A percentile compares a stretch with the other conserved stretches of the same genome.
phyloP scores from a whole-genome alignment of 2,329 filamentous ascomycete species.

The Hymenoscyphus linearis region DNA sequence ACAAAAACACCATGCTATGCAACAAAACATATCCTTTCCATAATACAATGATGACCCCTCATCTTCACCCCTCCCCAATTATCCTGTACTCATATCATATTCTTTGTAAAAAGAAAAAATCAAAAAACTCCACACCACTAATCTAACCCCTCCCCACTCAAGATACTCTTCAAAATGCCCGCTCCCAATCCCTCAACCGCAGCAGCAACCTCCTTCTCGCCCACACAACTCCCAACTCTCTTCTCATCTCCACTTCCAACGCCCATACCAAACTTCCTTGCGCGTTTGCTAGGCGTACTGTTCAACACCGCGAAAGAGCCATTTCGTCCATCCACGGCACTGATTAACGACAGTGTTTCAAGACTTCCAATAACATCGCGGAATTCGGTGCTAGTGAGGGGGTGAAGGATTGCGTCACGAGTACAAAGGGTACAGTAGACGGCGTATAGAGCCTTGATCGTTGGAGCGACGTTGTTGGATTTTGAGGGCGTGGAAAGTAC shows the following conservation, averaged over 20 bases:
- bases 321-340: conserved; percentile 62
- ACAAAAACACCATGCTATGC: background rate
- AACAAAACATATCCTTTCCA: background rate
- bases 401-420: conserved; percentile 81
- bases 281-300: conserved; percentile 67
- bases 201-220: conserved; percentile 71
- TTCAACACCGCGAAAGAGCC: conserved; percentile 55
- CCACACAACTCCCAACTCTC: conserved; percentile 71
- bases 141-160: conserved; percentile 42
- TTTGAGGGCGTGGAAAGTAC: conserved; percentile 55
- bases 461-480: conserved; percentile 59
- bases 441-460: conserved; percentile 76
- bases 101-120: conserved; percentile 20
- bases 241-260: conserved; percentile 63
- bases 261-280: conserved; percentile 46
- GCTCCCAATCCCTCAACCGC: conserved; percentile 60
- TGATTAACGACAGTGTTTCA: conserved; percentile 80
- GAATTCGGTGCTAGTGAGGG: conserved; percentile 87
- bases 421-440: conserved; percentile 80
- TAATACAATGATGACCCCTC: background rate
- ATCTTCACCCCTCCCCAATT: background rate
- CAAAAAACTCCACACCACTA: background rate
- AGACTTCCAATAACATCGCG: conserved; percentile 85
- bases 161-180: conserved; percentile 57
- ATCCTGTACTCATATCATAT: background rate